Percentiles rank a stretch among this genome's conserved stretches.
phyloP scores from a whole-genome alignment of 352 stramenopile species.

The Globisporangium apiculatum region DNA sequence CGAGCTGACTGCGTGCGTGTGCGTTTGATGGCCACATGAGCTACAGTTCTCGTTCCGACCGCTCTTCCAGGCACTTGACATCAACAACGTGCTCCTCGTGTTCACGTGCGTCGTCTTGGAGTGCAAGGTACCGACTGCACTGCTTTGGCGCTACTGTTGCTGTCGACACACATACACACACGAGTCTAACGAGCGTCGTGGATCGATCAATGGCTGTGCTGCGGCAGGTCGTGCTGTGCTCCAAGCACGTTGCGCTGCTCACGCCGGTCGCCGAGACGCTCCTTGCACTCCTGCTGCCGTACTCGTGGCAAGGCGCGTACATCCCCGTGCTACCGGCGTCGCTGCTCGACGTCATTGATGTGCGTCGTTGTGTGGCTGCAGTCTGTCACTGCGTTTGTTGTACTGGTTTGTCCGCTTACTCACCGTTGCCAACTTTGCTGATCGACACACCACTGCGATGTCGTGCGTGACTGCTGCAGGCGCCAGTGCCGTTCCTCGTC shows the following conservation, averaged over 20 bases:
- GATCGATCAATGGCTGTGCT: no score
- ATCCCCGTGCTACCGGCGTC: constrained; percentile 90
- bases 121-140: constrained; percentile 51
- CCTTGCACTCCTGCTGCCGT: constrained; percentile 88
- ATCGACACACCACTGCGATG: no score
- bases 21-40: no score
- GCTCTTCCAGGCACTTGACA: constrained; percentile 89
- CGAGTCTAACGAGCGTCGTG: no score
- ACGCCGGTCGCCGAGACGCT: constrained; percentile 90
- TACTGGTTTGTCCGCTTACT: not conserved
- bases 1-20: no score
- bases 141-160: no score
- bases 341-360: constrained; percentile 92
- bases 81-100: constrained; percentile 89
- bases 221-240: constrained; percentile 87
- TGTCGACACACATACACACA: not conserved
- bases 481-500: constrained; percentile 93
- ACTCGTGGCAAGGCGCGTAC: constrained; percentile 93
- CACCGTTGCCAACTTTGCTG: not conserved
- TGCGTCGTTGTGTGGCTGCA: constrained; percentile 16
- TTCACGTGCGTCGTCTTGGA: constrained; percentile 89
- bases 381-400: not conserved
- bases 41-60: constrained; percentile 88
- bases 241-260: constrained; percentile 83
- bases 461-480: constrained; percentile 18